Evolutionary conservation across 192 early-diverging fungal species (phyloP).

Genomic region (Coemansia sp.): DNA sequence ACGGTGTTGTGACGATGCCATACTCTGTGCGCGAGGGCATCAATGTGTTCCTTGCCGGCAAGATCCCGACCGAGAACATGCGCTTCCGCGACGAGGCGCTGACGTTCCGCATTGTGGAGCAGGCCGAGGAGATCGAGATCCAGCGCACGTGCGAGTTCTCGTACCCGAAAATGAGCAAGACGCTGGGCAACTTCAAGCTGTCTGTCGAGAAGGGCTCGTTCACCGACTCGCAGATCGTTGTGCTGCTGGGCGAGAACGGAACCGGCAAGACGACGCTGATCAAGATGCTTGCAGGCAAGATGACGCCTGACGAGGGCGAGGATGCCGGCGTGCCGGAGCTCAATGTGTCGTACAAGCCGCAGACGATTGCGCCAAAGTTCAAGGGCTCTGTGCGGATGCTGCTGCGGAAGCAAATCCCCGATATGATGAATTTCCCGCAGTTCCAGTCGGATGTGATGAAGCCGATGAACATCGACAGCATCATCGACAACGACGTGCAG

Average conservation of each 20-base stretch:
- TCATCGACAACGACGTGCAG: conserved; percentile 87
- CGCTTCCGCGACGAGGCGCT: conserved; percentile 96
- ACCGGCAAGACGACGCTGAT: conserved; percentile 99
- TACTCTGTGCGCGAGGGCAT: conserved; percentile 97
- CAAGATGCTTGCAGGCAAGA: conserved; percentile 81
- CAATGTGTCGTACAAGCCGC: conserved; percentile 94
- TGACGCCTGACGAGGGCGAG: conserved; percentile 74
- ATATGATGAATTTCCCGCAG: conserved; percentile 84
- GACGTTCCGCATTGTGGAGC: conserved; percentile 90
- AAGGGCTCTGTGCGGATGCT: conserved; percentile 89
- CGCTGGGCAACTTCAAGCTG: conserved; percentile 80
- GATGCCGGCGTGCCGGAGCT: conserved; percentile 78
- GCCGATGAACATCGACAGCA: conserved; percentile 88
- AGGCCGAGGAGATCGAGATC: conserved; percentile 71
- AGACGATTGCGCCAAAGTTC: conserved; percentile 98
- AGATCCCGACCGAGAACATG: conserved; percentile 97
- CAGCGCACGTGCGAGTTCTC: conserved; percentile 73
- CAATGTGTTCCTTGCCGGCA: conserved; percentile 97
- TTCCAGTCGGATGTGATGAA: conserved; percentile 97
- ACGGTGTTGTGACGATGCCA: conserved; percentile 97
- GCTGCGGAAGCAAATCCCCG: conserved; percentile 84
- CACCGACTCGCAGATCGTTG: conserved; percentile 96
- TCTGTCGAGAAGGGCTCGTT: conserved; percentile 78
- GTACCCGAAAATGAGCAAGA: conserved; percentile 91
- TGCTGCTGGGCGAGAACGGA: conserved; percentile 98